Base-by-base conservation (phyloP, 108 stramenopile genomes). In the Seminavis robusta region DNA sequence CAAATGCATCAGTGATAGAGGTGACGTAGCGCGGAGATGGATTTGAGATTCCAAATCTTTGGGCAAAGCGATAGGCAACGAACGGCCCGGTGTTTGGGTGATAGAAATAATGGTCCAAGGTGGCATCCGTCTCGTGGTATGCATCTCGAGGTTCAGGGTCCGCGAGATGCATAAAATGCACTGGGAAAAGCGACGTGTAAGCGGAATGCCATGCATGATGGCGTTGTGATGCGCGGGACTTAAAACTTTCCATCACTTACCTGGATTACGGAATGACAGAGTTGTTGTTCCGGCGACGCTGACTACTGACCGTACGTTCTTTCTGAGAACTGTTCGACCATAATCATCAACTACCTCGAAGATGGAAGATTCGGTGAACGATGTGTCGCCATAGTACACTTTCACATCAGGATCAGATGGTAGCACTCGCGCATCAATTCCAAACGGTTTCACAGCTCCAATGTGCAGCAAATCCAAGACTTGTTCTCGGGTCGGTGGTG, bases 1-100 rank as follows among this genome's bases (percentile, higher is more conserved):
- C 46, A 51, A 75, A 84, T 16, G 83, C 79, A 13, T 16, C 31
- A 1, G 78, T 65, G 32, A 82, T 73, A 5, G 58, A 20, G 40
- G 43, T 31, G 0, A 86, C 61, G 46, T 60, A 77, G 7, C 71
- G 24, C 5, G 84, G 80, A 0, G 69, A 67, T 11, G 84, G 80
- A 54, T 86, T 86, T 0, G 73, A 75, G 26, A 72, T 56, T 7
- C 67, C 69, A 27, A 77, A 63, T 11, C 72, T 55, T 46, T 86
- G 78, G 20, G 76, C 65, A 4, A 80, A 25, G n/a, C 71, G 34
- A 7, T 47, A 47, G 16, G 76, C 48, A 30, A 86, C 38, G 65
- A 86, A 86, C 13, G 80, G 77, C 9, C 80, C 74, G 0, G 51
- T 49, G 39, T 77, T 86, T 44, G 59, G 55, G 47, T 84, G 83